These are phyloP conservation scores for Trametes gibbosa DNA, from an alignment of 768 basidiomycete species.

Conservation along the genomic window DNA sequence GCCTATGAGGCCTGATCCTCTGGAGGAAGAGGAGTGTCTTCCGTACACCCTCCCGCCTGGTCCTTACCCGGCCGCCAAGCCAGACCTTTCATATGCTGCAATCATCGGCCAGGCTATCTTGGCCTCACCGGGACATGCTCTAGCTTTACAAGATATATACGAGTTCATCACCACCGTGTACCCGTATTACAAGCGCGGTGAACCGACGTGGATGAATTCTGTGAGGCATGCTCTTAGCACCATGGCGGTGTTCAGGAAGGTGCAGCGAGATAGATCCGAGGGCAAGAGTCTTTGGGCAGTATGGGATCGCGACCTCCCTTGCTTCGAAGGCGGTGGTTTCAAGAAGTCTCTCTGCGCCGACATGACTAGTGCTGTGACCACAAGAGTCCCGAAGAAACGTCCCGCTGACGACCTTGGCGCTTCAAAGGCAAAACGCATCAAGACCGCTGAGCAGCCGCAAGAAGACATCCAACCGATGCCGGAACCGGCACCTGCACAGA, in stretches of 20 bases:
- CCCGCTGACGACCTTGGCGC: slow-evolving; percentile 26
- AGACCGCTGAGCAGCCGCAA: slow-evolving; percentile 18
- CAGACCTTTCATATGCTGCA: slow-evolving; percentile 89
- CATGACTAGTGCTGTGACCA: slow-evolving; percentile 34
- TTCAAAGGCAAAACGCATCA: slow-evolving; percentile 31
- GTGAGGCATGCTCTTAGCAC: slow-evolving; percentile 96
- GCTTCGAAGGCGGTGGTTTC: slow-evolving; percentile 83
- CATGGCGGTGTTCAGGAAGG: slow-evolving; percentile 87
- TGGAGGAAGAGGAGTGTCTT: slow-evolving; percentile 58
- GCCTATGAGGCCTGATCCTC: slow-evolving; percentile 63
- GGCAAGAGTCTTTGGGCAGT: slow-evolving; percentile 90
- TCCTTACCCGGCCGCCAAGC: slow-evolving; percentile 77
- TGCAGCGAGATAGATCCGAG: slow-evolving; percentile 68
- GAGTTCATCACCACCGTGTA: slow-evolving; percentile 93
- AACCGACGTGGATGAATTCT: slow-evolving; percentile 97
- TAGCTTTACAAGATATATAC: slow-evolving; percentile 95
- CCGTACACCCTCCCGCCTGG: slow-evolving; percentile 82
- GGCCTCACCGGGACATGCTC: slow-evolving; percentile 76
- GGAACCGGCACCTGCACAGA: slow-evolving; percentile 21
- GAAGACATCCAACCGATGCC: slow-evolving; percentile 14
- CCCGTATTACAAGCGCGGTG: slow-evolving; percentile 89
- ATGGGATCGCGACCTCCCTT: slow-evolving; percentile 75
- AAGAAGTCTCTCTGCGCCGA: slow-evolving; percentile 54
- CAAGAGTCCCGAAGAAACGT: slow-evolving; percentile 39
- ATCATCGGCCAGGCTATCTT: slow-evolving; percentile 94